These are phyloP conservation scores for Dothideomycetes sp. DNA, from an alignment of 2,329 filamentous ascomycete species.

Conservation along the genomic window DNA sequence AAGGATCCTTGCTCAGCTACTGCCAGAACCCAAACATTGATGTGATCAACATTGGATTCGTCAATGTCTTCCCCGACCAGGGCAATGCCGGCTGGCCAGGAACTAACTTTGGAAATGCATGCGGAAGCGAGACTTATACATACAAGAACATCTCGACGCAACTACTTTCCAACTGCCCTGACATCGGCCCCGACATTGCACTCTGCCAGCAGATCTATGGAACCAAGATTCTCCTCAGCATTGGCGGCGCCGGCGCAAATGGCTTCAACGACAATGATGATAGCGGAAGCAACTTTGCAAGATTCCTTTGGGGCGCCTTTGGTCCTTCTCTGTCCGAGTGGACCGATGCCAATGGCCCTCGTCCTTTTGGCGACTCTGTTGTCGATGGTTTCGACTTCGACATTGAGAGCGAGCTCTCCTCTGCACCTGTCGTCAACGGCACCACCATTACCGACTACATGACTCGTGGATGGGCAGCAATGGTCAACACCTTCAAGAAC, in stretches of 20 bases:
- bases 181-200: conserved; percentile 46
- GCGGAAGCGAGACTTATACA: conserved; percentile 29
- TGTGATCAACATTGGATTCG: conserved; percentile 45
- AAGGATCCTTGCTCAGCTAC: conserved; percentile 37
- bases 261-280: conserved; percentile 32
- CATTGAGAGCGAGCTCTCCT: conserved; percentile 47
- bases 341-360: conserved; percentile 29
- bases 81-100: conserved; percentile 35
- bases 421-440: conserved; percentile 8
- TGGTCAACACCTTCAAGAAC: conserved; percentile 37
- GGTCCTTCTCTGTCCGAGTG: conserved; percentile 11
- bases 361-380: conserved; percentile 55
- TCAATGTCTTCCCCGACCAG: conserved; percentile 42
- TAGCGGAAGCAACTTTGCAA: conserved; percentile 45
- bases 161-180: conserved; percentile 43
- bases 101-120: conserved; percentile 47
- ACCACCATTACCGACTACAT: conserved; percentile 19
- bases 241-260: conserved; percentile 58
- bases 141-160: conserved; percentile 27
- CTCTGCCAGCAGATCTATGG: conserved; percentile 50
- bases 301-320: conserved; percentile 51
- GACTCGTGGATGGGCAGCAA: conserved; percentile 32
- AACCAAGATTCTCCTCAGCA: conserved; percentile 62
- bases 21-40: conserved; percentile 42
- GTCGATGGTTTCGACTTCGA: conserved; percentile 72